Evolutionary conservation across 202 grass and related monocot species (phyloP).

Genomic region (Zizania palustris): DNA sequence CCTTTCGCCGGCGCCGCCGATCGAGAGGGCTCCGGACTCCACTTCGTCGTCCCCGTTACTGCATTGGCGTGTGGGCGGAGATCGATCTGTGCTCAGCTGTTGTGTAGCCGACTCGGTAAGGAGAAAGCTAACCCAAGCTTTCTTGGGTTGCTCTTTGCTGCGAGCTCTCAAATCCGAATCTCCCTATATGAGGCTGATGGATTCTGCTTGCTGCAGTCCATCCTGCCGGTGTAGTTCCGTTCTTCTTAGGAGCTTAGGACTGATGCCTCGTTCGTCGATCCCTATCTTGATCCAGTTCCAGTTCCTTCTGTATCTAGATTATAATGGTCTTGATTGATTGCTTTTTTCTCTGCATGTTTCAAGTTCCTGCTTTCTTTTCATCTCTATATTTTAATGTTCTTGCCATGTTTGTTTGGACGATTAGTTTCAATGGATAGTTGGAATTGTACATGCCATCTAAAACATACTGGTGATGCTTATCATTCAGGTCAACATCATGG

Average conservation of each 20-base stretch:
- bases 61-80: not conserved
- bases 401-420: not conserved
- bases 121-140: not conserved
- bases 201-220: not conserved
- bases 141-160: not conserved
- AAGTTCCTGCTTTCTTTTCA: not conserved
- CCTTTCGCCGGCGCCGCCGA: no score
- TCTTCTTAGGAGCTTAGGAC: not conserved
- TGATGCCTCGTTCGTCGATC: not conserved
- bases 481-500: conserved; percentile 55
- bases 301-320: no score
- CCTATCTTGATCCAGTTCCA: not conserved
- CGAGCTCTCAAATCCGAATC: not conserved
- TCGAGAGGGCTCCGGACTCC: not conserved
- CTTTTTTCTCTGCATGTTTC: not conserved
- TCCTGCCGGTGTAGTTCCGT: not conserved
- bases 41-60: not conserved
- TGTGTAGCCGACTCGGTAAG: not conserved
- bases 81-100: not conserved
- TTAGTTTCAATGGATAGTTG: not conserved
- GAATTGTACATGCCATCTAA: conserved; percentile 35
- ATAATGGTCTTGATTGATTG: conserved; percentile 5
- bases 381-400: not conserved
- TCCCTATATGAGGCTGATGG: not conserved
- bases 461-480: conserved; percentile 31